Conservation (phyloP, 2,329 filamentous ascomycete species). For the Cladobotryum protrusum region DNA sequence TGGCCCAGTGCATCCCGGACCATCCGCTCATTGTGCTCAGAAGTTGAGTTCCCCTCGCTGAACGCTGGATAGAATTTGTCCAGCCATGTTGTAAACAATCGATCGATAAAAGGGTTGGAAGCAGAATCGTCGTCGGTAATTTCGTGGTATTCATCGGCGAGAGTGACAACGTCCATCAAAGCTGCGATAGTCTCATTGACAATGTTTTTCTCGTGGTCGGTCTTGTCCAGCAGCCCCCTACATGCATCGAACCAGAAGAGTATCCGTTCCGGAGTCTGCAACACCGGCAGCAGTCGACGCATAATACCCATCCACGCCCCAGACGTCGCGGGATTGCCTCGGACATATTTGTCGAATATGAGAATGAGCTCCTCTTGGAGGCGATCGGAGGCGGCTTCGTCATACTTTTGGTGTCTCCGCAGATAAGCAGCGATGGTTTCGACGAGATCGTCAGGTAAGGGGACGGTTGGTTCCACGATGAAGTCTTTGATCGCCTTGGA, state of each 20-base stretch:
- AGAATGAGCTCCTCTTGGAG: conserved; percentile 66
- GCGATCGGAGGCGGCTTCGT: conserved; percentile 63
- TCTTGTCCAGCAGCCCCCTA: conserved; percentile 33
- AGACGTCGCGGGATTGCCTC: conserved; percentile 48
- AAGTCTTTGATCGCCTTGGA: conserved; percentile 50
- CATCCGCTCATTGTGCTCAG: conserved; percentile 44
- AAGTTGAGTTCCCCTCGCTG: conserved; percentile 30
- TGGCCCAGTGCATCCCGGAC: conserved; percentile 46
- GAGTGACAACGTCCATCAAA: conserved; percentile 56
- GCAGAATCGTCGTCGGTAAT: conserved; percentile 35
- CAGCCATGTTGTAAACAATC: conserved; percentile 53
- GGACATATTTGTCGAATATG: conserved; percentile 60
- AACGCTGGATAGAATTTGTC: conserved; percentile 36
- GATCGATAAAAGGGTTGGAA: conserved; percentile 47
- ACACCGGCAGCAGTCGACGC: conserved; percentile 54
- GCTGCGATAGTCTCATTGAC: conserved; percentile 60
- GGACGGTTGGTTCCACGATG: conserved; percentile 44
- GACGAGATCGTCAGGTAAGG: conserved; percentile 60
- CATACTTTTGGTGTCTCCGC: conserved; percentile 58
- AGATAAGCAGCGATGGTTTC: conserved; percentile 61
- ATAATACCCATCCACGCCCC: conserved; percentile 65
- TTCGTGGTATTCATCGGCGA: conserved; percentile 53
- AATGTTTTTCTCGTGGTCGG: conserved; percentile 56
- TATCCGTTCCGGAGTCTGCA: conserved; percentile 57
- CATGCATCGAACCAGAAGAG: conserved; percentile 65